Conservation (phyloP, 2,329 filamentous ascomycete species). For the Emmonsiellopsis sp. region DNA sequence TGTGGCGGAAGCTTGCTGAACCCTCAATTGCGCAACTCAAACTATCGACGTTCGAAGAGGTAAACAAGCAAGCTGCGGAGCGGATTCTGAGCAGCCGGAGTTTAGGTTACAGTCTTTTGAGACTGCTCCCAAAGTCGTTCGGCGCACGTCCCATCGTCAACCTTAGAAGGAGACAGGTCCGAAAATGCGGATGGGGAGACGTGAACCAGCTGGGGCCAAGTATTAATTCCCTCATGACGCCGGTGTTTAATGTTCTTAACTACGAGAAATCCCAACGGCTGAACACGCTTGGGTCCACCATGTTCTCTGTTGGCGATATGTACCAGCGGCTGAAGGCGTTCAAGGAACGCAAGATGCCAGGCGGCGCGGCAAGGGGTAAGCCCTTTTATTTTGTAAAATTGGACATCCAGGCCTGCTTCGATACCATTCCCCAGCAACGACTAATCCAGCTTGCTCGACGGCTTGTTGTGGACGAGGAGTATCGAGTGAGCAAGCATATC, state of each 20-base stretch:
- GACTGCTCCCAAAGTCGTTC: slow-evolving; percentile 69
- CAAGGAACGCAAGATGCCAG: slow-evolving; percentile 31
- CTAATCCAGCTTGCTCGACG: slow-evolving; percentile 57
- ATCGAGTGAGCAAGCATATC: slow-evolving; percentile 64
- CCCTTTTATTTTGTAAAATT: slow-evolving; percentile 79
- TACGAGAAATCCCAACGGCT: slow-evolving; percentile 59
- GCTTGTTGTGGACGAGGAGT: slow-evolving; percentile 50
- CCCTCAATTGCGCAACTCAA: slow-evolving; percentile 62
- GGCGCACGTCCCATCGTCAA: slow-evolving; percentile 83
- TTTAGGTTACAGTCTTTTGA: slow-evolving; percentile 68
- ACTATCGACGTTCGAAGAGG: slow-evolving; percentile 65
- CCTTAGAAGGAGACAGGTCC: slow-evolving; percentile 52
- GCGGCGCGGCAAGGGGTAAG: background rate
- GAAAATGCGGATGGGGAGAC: slow-evolving; percentile 42
- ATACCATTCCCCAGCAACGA: slow-evolving; percentile 78
- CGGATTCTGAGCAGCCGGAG: slow-evolving; percentile 50
- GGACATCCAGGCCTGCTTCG: slow-evolving; percentile 86
- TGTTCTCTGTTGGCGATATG: slow-evolving; percentile 75
- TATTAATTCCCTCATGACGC: slow-evolving; percentile 61
- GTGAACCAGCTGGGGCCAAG: slow-evolving; percentile 50
- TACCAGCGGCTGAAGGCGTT: slow-evolving; percentile 64
- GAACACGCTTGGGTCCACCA: slow-evolving; percentile 60
- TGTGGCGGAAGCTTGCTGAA: slow-evolving; percentile 70
- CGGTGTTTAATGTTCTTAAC: slow-evolving; percentile 66
- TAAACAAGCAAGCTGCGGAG: slow-evolving; percentile 49